These are phyloP conservation scores for Amylocarpus encephaloides DNA, from an alignment of 2,329 filamentous ascomycete species.

Conservation along the genomic window DNA sequence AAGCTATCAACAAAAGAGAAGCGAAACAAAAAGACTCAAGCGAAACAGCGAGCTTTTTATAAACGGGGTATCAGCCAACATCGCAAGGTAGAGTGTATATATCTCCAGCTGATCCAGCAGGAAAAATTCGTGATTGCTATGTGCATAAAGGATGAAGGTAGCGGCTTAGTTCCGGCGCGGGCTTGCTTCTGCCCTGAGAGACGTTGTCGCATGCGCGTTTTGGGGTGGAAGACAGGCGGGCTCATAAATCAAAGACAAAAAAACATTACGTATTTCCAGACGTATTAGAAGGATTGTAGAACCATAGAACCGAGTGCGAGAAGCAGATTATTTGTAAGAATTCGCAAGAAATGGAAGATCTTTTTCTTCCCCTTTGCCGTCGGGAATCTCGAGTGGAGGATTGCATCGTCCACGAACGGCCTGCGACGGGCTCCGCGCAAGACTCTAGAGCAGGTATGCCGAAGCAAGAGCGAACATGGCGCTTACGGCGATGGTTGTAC, in stretches of 20 bases:
- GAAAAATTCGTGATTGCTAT: slow-evolving; percentile 6
- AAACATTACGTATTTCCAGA: slow-evolving; percentile 28
- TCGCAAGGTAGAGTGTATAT: not conserved
- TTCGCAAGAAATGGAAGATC: not conserved
- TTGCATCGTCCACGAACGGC: too few species aligned
- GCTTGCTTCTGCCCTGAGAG: too few species aligned
- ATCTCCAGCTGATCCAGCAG: slow-evolving; percentile 10
- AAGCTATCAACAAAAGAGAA: not conserved
- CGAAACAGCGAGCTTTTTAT: not conserved
- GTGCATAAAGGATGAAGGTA: slow-evolving; percentile 4
- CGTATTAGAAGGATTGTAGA: slow-evolving; percentile 24
- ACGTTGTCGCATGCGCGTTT: too few species aligned
- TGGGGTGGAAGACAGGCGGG: not conserved
- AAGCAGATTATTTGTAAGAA: slow-evolving; percentile 1
- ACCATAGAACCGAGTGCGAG: slow-evolving; percentile 5
- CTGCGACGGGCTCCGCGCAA: too few species aligned
- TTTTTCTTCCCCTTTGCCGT: not conserved
- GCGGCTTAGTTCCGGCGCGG: too few species aligned
- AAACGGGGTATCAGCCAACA: slow-evolving; percentile 10
- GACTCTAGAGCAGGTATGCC: slow-evolving; percentile 21
- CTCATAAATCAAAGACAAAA: not conserved
- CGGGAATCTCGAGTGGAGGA: slow-evolving; percentile 16
- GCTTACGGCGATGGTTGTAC: slow-evolving; percentile 16
- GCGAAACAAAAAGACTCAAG: not conserved
- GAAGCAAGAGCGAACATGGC: slow-evolving; percentile 18